Evolutionary conservation across 78 protist genomes (phyloP), one percentile per base, ranked within the genome.

Genomic region (Planoprotostelium fungivorum): DNA sequence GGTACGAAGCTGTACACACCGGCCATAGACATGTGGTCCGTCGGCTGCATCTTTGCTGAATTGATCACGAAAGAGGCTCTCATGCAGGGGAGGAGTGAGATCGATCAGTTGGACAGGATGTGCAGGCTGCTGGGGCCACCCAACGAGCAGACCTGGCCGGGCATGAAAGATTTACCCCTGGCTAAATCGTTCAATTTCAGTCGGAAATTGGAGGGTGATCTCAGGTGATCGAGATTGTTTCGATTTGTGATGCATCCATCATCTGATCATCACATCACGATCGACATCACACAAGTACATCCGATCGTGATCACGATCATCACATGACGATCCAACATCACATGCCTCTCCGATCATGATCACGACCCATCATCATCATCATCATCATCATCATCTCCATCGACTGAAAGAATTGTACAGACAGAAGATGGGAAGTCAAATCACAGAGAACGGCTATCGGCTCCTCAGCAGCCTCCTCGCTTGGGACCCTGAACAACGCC

Each of bases 51-150:
- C 5, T n/a, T 89, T 89, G 87, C 90, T 29, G 94, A 92, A 73
- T 5, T 92, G 35, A 23, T 88, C 28, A 89, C 90, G 31, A 73
- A 97, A 0, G 86, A 89, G n/a, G 97, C 99, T 0, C 87, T 99
- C 36, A 91, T 99, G 89, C 97, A 97, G 29, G 99, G 99, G 5
- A 88, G 91, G 37, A 92, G 97, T 23, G 99, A 98, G 51, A 92
- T 96, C 1, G 99, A 99, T 89, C 98, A 99, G 95, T 90, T 99
- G 1, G 90, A 94, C 34, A 83, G 85, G 34, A 92, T 94, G 28
- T 94, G 88, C 34, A 88, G 84, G 36, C 34, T 94, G 34, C 89
- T 94, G 23, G 96, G 96, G n/a, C 86, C 96, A 29, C 96, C 96
- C 0, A 94, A 34, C 34, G 93, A 89, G 35, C 5, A 38, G 0